These are phyloP conservation scores for Herpetospermum pedunculosum DNA, from an alignment of 306 rosid species.

Conservation along the genomic window DNA sequence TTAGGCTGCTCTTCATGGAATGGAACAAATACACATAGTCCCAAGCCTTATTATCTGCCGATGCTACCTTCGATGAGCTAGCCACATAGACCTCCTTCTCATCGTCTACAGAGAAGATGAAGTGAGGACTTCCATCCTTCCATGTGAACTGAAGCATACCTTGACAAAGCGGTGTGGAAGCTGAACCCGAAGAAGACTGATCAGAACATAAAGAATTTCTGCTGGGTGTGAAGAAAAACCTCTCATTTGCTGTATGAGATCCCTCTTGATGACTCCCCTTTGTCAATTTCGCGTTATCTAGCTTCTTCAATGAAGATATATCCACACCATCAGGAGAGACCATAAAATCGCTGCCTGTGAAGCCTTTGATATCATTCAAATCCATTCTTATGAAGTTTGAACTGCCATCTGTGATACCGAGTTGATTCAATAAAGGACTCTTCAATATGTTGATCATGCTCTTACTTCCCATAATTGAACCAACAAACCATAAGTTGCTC, in stretches of 20 bases:
- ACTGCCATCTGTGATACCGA: conserved; percentile 29
- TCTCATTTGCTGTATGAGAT: conserved; percentile 14
- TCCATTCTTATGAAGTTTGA: conserved; percentile 27
- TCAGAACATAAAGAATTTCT: conserved; percentile 39
- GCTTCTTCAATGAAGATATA: conserved; percentile 32
- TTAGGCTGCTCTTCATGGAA: conserved; percentile 45
- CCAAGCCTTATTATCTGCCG: conserved; percentile 32
- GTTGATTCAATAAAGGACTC: conserved; percentile 51
- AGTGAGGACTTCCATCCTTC: conserved; percentile 73
- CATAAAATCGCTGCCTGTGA: conserved; percentile 27
- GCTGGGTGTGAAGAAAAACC: conserved; percentile 28
- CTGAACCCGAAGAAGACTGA: conserved; percentile 31
- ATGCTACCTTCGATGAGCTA: conserved; percentile 34
- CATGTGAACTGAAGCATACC: conserved; percentile 94
- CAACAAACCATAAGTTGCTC: conserved; percentile 36
- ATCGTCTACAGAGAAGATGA: conserved; percentile 69
- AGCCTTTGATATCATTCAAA: conserved; percentile 34
- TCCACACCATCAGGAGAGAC: conserved; percentile 33
- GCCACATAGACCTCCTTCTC: conserved; percentile 64
- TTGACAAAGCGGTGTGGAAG: conserved; percentile 37
- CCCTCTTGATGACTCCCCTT: conserved; percentile 25
- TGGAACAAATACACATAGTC: conserved; percentile 59
- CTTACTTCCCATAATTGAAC: conserved; percentile 80
- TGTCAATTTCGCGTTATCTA: conserved; percentile 20
- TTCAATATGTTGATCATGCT: conserved; percentile 74